phyloP scores from a whole-genome alignment of 2,329 filamentous ascomycete species.

The Ophiostoma australiae region DNA sequence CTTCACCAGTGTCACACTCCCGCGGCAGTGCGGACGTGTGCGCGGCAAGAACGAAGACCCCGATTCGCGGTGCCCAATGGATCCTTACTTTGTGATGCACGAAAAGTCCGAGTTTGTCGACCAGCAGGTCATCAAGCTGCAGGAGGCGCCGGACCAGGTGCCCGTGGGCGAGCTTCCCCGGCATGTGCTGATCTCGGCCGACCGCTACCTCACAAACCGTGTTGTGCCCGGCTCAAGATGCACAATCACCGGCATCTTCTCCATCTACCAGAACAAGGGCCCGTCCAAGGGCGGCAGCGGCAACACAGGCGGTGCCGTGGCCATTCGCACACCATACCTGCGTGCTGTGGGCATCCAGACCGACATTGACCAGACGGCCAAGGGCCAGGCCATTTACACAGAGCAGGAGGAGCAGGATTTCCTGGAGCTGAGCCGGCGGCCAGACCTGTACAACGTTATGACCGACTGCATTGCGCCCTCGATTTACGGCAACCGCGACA shows the following conservation, averaged over 20 bases:
- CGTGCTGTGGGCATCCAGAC: conserved; percentile 88
- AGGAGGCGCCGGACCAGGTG: conserved; percentile 95
- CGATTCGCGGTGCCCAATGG: conserved; percentile 77
- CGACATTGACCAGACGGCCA: conserved; percentile 82
- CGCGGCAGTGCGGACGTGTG: conserved; percentile 65
- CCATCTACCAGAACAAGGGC: conserved; percentile 91
- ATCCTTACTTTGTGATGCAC: conserved; percentile 93
- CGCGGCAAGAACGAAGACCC: conserved; percentile 61
- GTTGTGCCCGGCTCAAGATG: conserved; percentile 94
- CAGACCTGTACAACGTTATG: conserved; percentile 89
- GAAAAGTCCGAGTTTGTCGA: conserved; percentile 94
- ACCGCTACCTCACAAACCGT: conserved; percentile 89
- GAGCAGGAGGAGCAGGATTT: conserved; percentile 99
- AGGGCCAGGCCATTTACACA: conserved; percentile 76
- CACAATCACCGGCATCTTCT: conserved; percentile 94
- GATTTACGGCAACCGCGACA: conserved; percentile 92
- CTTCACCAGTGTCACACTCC: conserved; percentile 81
- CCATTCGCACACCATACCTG: conserved; percentile 91
- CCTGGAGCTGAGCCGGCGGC: conserved; percentile 77
- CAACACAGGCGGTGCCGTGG: conserved; percentile 71
- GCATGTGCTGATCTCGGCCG: conserved; percentile 93
- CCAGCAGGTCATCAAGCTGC: conserved; percentile 95
- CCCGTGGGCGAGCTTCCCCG: conserved; percentile 92
- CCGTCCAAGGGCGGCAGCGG: conserved; percentile 58
- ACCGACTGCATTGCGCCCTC: conserved; percentile 91